A percentile compares a stretch with the other conserved stretches of the same genome.
Conservation (phyloP, 2,329 filamentous ascomycete genomes). For the Alternaria sp. region DNA sequence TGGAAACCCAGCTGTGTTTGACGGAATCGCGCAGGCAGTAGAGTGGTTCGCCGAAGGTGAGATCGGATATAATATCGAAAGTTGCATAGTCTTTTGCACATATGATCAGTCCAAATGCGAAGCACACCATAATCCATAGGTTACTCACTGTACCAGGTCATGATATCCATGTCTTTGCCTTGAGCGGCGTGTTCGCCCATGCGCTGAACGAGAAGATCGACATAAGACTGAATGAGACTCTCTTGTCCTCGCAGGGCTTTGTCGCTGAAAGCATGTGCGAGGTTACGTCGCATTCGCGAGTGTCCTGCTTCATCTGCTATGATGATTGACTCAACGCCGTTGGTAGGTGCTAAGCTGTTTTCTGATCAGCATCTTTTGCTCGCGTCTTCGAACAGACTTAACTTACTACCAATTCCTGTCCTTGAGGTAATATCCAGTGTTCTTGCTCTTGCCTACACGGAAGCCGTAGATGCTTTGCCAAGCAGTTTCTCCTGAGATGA, state of each 20-base stretch:
- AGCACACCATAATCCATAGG: background rate
- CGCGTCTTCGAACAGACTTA: background rate
- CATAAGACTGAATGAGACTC: conserved; percentile 50
- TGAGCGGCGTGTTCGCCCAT: conserved; percentile 35
- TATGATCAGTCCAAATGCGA: conserved; percentile 3
- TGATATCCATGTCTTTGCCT: conserved; percentile 31
- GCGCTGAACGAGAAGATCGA: conserved; percentile 51
- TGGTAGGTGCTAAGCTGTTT: conserved; percentile 32
- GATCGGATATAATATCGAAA: conserved; percentile 42
- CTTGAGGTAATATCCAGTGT: conserved; percentile 48
- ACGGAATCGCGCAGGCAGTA: conserved; percentile 40
- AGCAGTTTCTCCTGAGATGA: conserved; percentile 54
- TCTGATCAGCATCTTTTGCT: background rate
- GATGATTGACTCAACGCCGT: conserved; percentile 42
- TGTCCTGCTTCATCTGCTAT: conserved; percentile 42
- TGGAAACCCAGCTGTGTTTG: conserved; percentile 42
- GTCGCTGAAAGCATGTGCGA: conserved; percentile 55
- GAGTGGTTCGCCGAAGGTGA: conserved; percentile 44
- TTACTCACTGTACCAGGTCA: conserved; percentile 39
- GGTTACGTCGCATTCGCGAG: conserved; percentile 46
- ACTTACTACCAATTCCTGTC: conserved; percentile 47
- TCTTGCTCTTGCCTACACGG: conserved; percentile 47
- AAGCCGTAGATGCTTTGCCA: conserved; percentile 57
- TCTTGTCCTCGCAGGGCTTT: conserved; percentile 55
- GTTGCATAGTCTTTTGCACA: conserved; percentile 1